Evolutionary conservation across 2,329 filamentous ascomycete species (phyloP).

Genomic region (Aureobasidium sp.): DNA sequence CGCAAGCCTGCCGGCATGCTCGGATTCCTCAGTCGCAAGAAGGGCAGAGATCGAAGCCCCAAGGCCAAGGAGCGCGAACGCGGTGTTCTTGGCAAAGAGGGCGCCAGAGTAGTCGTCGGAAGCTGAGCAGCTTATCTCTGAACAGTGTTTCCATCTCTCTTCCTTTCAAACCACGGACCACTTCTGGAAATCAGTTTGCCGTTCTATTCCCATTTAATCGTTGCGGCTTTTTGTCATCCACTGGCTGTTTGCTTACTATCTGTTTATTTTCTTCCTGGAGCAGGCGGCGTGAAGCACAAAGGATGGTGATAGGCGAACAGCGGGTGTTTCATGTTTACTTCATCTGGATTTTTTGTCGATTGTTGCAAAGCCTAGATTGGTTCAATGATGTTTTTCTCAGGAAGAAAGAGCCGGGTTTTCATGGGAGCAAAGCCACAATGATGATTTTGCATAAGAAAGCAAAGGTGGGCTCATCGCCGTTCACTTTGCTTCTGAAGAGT

Average conservation of each 20-base stretch:
- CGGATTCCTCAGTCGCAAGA: constrained; percentile 82
- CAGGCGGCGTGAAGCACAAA: constrained; percentile 2
- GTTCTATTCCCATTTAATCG: constrained; percentile 3
- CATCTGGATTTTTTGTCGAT: background rate
- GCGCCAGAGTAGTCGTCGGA: constrained; percentile 58
- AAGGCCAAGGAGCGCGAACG: constrained; percentile 75
- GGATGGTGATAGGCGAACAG: background rate
- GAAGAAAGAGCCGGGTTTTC: too few species aligned
- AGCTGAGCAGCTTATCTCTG: constrained; percentile 20
- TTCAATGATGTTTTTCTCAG: too few species aligned
- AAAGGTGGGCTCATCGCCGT: too few species aligned
- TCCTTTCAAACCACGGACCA: background rate
- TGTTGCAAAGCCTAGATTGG: background rate
- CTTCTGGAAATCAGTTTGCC: background rate
- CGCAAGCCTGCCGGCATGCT: constrained; percentile 73
- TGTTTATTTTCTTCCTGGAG: background rate
- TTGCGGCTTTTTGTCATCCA: background rate
- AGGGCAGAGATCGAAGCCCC: constrained; percentile 81
- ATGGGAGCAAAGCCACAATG: too few species aligned
- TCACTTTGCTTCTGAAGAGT: too few species aligned
- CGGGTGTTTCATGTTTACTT: background rate
- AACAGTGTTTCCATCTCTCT: background rate
- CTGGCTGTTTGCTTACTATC: background rate
- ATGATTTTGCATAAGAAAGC: too few species aligned
- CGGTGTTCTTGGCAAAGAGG: constrained; percentile 90